A percentile compares a stretch with the other conserved stretches of the same genome.
Evolutionary conservation across 768 basidiomycete genomes (phyloP).

Genomic region (Pisolithus albus): DNA sequence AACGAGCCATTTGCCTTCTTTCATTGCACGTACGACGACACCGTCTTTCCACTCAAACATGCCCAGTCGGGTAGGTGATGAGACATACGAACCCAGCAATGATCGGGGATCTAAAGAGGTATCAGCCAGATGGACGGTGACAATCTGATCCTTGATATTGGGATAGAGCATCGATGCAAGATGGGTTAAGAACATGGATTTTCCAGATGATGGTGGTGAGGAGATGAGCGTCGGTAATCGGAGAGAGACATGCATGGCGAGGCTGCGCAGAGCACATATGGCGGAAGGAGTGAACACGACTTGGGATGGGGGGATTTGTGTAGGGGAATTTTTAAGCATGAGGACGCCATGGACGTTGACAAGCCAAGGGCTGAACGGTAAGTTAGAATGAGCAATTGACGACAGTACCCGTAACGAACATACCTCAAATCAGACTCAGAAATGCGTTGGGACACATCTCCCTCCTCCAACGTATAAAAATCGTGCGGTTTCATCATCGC

Average conservation of each 20-base stretch:
- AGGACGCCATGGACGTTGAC: constrained; percentile 62
- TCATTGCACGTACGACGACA: constrained; percentile 81
- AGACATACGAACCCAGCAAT: constrained; percentile 87
- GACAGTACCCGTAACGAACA: constrained; percentile 8
- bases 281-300: constrained; percentile 64
- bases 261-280: constrained; percentile 46
- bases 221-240: constrained; percentile 77
- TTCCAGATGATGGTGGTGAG: constrained; percentile 84
- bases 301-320: constrained; percentile 20
- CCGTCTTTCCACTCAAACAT: constrained; percentile 97
- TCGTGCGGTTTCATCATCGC: constrained; percentile 37
- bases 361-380: constrained; percentile 41
- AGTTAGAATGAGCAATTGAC: not conserved
- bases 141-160: constrained; percentile 54
- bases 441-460: constrained; percentile 29
- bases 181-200: constrained; percentile 71
- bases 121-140: constrained; percentile 88
- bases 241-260: constrained; percentile 60
- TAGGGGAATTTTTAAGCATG: constrained; percentile 45
- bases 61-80: constrained; percentile 76
- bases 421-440: constrained; percentile 51
- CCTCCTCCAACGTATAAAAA: constrained; percentile 40
- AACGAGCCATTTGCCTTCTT: constrained; percentile 87
- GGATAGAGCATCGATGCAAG: constrained; percentile 66
- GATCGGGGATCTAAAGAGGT: constrained; percentile 93